These are phyloP conservation scores for Tolypocladium nubicola DNA, from an alignment of 2,329 filamentous ascomycete species.

Conservation along the genomic window DNA sequence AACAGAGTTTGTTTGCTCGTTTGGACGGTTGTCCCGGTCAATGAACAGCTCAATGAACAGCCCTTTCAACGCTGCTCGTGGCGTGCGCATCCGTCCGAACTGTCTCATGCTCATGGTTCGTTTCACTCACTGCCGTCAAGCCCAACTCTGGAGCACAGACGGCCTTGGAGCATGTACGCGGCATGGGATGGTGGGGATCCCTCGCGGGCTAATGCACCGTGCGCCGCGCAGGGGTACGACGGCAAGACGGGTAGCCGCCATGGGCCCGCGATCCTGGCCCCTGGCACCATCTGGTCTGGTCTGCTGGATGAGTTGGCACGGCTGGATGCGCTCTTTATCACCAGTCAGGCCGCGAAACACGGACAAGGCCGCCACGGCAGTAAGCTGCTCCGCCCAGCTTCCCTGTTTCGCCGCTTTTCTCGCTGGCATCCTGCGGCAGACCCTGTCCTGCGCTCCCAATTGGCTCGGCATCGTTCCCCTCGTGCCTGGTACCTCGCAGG, in stretches of 20 bases:
- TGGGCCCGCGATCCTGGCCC: neutral
- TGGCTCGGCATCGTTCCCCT: conserved; percentile 16
- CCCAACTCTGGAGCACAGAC: neutral
- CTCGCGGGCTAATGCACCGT: neutral
- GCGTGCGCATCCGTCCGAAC: neutral
- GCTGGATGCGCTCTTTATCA: neutral
- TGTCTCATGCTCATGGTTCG: neutral
- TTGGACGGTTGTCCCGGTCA: neutral
- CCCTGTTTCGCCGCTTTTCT: neutral
- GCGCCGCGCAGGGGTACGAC: neutral
- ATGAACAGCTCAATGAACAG: neutral
- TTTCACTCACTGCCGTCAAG: neutral
- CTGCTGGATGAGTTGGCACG: neutral
- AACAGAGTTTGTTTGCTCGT: conserved; percentile 4
- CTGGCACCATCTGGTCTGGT: neutral
- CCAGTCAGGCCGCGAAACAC: neutral
- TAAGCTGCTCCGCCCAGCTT: neutral
- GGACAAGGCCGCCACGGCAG: neutral
- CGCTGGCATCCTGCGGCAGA: neutral
- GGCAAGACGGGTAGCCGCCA: neutral
- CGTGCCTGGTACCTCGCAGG: conserved; percentile 31
- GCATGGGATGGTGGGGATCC: neutral
- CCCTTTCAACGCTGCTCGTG: neutral
- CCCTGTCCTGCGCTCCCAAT: conserved; percentile 9
- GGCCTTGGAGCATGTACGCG: neutral